phyloP scores from a whole-genome alignment of 228 moss, liverwort and hornwort genomes.

The Sphagnum magellanicum region DNA sequence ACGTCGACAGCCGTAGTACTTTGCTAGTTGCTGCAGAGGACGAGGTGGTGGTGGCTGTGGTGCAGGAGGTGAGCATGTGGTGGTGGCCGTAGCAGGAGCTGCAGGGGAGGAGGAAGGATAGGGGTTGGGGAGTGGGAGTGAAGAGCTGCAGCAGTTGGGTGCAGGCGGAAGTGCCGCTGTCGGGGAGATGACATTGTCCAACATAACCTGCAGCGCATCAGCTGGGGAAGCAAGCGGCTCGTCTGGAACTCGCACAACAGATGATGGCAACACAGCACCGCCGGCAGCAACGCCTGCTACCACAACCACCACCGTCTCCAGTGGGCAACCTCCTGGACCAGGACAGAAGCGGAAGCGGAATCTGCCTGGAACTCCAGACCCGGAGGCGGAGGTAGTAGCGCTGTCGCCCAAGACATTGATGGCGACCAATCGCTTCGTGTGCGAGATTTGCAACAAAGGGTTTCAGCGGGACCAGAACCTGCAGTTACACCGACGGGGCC shows the following conservation, averaged over 20 bases:
- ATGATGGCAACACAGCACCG: constrained; percentile 70
- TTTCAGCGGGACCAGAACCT: constrained; percentile 99
- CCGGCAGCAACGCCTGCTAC: constrained; percentile 77
- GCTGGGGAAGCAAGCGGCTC: constrained; percentile 96
- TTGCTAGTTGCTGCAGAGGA: too few species aligned
- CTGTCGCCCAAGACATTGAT: constrained; percentile 97
- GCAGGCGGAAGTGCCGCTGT: too few species aligned
- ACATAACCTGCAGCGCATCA: constrained; percentile 81
- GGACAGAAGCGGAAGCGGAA: constrained; percentile 74
- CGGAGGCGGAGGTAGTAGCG: constrained; percentile 97
- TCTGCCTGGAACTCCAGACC: constrained; percentile 99
- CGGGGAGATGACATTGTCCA: constrained; percentile 86
- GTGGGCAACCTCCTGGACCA: constrained; percentile 66
- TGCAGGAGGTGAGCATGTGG: too few species aligned
- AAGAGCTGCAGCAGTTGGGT: too few species aligned
- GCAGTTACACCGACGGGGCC: constrained; percentile 97
- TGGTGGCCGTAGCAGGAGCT: too few species aligned
- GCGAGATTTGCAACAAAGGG: constrained; percentile 99
- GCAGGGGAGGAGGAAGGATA: too few species aligned
- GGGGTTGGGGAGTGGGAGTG: too few species aligned
- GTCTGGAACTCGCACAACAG: constrained; percentile 67
- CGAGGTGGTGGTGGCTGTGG: too few species aligned
- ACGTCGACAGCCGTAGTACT: too few species aligned
- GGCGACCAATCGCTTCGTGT: constrained; percentile 99
- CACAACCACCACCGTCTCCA: constrained; percentile 32